Conservation (phyloP, 2,329 filamentous ascomycete genomes). For the Ophiostoma quercus region DNA sequence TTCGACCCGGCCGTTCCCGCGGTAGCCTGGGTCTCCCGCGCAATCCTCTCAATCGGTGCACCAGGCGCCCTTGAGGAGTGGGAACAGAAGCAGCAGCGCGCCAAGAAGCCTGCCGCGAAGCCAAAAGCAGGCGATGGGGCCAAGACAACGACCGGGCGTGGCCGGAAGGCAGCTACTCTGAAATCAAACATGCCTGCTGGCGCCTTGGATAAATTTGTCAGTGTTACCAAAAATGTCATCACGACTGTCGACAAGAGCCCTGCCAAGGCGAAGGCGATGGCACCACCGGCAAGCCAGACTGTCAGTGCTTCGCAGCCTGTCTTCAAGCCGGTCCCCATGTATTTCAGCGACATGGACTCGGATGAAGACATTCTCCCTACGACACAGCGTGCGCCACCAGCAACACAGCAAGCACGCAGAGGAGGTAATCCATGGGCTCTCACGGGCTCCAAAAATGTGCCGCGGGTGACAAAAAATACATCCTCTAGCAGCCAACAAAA, state of each 20-base stretch:
- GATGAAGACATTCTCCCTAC: slow-evolving; percentile 9
- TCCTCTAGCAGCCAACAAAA: not conserved
- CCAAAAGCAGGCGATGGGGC: slow-evolving; percentile 14
- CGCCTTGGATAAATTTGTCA: slow-evolving; percentile 38
- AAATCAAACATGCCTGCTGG: slow-evolving; percentile 29
- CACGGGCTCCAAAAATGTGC: slow-evolving; percentile 13
- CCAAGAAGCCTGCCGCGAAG: slow-evolving; percentile 22
- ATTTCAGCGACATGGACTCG: not conserved
- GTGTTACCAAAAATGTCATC: slow-evolving; percentile 34
- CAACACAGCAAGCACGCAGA: not conserved
- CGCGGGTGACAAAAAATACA: slow-evolving; percentile 18
- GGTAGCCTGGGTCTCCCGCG: slow-evolving; percentile 63
- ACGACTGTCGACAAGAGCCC: not conserved
- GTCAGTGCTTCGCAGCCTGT: not conserved
- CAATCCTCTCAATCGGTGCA: slow-evolving; percentile 58
- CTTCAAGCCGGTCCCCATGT: not conserved
- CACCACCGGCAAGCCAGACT: not conserved
- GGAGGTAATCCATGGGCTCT: slow-evolving; percentile 22
- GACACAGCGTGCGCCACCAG: not conserved
- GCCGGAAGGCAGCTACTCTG: slow-evolving; percentile 1
- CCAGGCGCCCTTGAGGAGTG: slow-evolving; percentile 62
- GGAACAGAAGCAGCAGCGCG: slow-evolving; percentile 39
- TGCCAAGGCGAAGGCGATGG: not conserved
- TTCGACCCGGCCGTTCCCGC: slow-evolving; percentile 64
- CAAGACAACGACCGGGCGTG: slow-evolving; percentile 21